phyloP scores from a whole-genome alignment of 2,329 filamentous ascomycete genomes.

The Sporothrix pallida region DNA sequence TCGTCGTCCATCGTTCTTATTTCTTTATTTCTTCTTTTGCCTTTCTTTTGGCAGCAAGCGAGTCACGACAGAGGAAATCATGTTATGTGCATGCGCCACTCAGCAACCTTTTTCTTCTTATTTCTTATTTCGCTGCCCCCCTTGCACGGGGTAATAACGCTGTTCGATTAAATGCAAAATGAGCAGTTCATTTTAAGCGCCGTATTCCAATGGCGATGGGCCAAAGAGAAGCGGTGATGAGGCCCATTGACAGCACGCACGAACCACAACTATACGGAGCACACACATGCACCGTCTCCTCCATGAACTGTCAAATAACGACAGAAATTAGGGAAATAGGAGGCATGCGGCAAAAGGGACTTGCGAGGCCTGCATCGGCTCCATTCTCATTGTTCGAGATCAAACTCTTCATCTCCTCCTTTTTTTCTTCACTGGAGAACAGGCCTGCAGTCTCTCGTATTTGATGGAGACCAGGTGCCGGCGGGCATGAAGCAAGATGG shows the following conservation, averaged over 20 bases:
- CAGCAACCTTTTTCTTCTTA: background rate
- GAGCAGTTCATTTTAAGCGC: conserved; percentile 21
- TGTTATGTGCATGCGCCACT: conserved; percentile 8
- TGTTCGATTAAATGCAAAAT: conserved; percentile 23
- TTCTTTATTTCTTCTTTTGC: background rate
- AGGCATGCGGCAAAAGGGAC: background rate
- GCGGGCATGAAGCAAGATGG: background rate
- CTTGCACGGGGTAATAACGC: conserved; percentile 17
- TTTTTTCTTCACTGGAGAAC: background rate
- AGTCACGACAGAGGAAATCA: conserved; percentile 2
- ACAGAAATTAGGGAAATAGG: background rate
- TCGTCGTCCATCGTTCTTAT: background rate
- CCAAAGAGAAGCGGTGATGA: background rate
- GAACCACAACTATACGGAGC: background rate
- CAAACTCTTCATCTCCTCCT: background rate
- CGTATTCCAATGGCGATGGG: background rate
- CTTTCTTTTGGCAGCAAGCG: background rate
- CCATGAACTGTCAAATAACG: background rate
- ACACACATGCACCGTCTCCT: background rate
- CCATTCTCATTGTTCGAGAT: too few relatives aligned
- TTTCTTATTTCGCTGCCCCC: background rate
- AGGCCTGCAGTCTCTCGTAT: background rate
- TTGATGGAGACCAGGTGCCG: conserved; percentile 4
- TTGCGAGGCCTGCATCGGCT: too few relatives aligned
- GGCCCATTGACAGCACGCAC: background rate